Evolutionary conservation across 176 grass and related monocot genomes (phyloP).

Genomic region (Typha latifolia): DNA sequence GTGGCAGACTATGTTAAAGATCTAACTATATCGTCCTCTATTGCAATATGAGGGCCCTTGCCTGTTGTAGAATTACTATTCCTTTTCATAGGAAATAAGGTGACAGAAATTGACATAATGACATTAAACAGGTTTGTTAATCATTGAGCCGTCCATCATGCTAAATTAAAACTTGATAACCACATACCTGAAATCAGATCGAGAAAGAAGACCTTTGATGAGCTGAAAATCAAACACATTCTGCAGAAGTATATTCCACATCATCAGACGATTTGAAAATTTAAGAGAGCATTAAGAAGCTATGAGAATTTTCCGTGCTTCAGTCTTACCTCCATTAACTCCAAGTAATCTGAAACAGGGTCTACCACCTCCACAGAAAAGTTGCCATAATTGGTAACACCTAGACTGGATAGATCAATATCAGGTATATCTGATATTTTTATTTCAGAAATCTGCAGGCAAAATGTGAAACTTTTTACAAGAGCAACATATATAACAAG

Average conservation of each 20-base stretch:
- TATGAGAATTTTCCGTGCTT: neutral
- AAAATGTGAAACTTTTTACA: neutral
- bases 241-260: constrained; percentile 25
- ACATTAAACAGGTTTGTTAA: neutral
- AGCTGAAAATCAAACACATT: constrained; percentile 92
- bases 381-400: constrained; percentile 48
- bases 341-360: constrained; percentile 85
- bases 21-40: no score
- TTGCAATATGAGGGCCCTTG: no score
- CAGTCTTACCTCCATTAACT: constrained; percentile 71
- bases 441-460: constrained; percentile 77
- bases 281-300: neutral
- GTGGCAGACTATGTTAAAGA: no score
- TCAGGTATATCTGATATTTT: constrained; percentile 72
- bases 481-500: neutral
- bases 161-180: neutral
- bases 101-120: no score
- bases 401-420: constrained; percentile 57
- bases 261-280: constrained; percentile 9
- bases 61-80: no score
- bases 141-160: neutral
- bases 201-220: constrained; percentile 68
- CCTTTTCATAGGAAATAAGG: no score
- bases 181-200: constrained; percentile 69
- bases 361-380: constrained; percentile 76